phyloP scores from a whole-genome alignment of 2,329 filamentous ascomycete genomes.

The Mollisiaceae sp. region DNA sequence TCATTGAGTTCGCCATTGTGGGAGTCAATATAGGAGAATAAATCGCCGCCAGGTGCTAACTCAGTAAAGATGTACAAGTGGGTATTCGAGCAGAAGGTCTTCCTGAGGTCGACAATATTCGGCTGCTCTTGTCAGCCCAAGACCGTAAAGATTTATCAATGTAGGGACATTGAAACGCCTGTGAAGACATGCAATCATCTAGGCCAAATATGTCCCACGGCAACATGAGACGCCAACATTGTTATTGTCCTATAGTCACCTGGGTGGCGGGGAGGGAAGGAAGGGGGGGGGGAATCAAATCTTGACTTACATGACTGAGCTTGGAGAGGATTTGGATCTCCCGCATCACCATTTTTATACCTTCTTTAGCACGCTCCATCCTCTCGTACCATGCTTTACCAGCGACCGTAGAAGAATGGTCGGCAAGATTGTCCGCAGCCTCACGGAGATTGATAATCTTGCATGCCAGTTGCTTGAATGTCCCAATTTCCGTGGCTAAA shows the following conservation, averaged over 20 bases:
- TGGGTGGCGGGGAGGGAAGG: no score
- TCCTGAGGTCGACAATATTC: slow-evolving; percentile 58
- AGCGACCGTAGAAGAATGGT: background rate
- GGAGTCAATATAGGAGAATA: slow-evolving; percentile 40
- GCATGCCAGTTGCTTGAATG: slow-evolving; percentile 68
- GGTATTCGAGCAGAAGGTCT: slow-evolving; percentile 55
- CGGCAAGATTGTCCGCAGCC: slow-evolving; percentile 8
- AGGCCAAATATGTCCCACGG: no score
- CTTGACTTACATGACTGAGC: slow-evolving; percentile 55
- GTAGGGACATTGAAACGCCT: no score
- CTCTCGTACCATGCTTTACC: slow-evolving; percentile 19
- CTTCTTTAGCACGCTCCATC: slow-evolving; percentile 36
- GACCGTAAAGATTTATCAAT: no score
- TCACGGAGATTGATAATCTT: slow-evolving; percentile 63
- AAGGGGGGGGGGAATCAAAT: no score
- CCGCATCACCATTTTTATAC: slow-evolving; percentile 48
- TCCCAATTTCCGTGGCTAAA: slow-evolving; percentile 56
- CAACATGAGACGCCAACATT: no score
- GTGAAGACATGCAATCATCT: no score
- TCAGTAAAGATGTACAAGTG: slow-evolving; percentile 62
- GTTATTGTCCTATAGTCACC: background rate
- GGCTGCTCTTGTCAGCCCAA: slow-evolving; percentile 47
- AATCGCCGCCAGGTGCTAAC: slow-evolving; percentile 54
- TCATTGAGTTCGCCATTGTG: slow-evolving; percentile 35
- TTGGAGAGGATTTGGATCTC: slow-evolving; percentile 60